Evolutionary conservation across 1,284 basidiomycete genomes (phyloP).

Genomic region (Apiotrichum sp.): DNA sequence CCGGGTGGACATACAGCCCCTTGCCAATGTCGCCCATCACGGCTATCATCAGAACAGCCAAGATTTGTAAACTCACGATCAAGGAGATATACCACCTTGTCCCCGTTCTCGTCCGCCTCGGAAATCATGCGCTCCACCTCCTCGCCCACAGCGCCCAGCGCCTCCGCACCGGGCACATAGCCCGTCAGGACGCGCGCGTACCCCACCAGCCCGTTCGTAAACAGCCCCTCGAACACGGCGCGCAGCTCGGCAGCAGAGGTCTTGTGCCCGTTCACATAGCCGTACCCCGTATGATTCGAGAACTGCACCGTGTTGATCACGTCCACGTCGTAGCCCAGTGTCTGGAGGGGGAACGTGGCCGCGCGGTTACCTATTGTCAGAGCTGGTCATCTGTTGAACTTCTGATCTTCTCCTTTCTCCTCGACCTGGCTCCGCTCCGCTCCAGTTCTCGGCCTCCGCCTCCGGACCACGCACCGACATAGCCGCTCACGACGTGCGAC

Average conservation of each 20-base stretch:
- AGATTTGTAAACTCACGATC: constrained; percentile 63
- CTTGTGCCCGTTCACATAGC: constrained; percentile 65
- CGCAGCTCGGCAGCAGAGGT: constrained; percentile 63
- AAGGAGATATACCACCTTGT: constrained; percentile 71
- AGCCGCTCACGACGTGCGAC: constrained; percentile 89
- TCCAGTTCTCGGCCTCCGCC: neutral
- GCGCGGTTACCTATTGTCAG: constrained; percentile 57
- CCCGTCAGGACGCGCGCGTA: constrained; percentile 71
- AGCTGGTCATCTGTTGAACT: no score
- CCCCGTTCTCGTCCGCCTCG: constrained; percentile 34
- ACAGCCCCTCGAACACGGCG: constrained; percentile 62
- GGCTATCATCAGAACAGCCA: constrained; percentile 47
- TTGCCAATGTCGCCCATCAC: constrained; percentile 85
- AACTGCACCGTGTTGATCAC: constrained; percentile 87
- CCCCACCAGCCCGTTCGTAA: constrained; percentile 60
- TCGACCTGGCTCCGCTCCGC: no score
- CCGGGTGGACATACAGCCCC: constrained; percentile 73
- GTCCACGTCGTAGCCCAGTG: constrained; percentile 93
- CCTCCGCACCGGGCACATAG: constrained; percentile 81
- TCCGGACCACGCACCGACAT: constrained; percentile 63
- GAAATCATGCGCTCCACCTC: constrained; percentile 51
- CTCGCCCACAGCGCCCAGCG: constrained; percentile 61
- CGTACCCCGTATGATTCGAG: constrained; percentile 88
- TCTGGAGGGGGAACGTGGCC: constrained; percentile 90
- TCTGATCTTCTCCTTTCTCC: no score